These are phyloP conservation scores for Diophrys sp. DNA, from an alignment of 73 alveolate species.

Conservation along the genomic window DNA sequence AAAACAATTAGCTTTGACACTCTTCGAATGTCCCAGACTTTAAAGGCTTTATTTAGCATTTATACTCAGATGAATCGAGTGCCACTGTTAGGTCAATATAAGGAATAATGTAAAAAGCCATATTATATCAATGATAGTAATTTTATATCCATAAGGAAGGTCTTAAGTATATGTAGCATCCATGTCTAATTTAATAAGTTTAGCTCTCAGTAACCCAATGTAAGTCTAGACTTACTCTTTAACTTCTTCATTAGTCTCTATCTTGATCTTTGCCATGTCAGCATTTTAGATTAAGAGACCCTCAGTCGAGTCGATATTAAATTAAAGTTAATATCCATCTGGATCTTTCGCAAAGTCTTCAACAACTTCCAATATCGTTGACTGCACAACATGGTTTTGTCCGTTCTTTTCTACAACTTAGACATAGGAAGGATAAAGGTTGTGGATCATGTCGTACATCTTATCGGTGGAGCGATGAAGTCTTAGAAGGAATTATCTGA, in stretches of 20 bases:
- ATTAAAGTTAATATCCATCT: neutral
- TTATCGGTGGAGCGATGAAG: neutral
- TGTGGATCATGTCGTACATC: neutral
- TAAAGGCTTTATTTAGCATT: too few species aligned
- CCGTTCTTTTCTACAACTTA: neutral
- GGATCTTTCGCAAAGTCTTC: neutral
- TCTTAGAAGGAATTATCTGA: neutral
- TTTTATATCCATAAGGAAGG: neutral
- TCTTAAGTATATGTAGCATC: too few species aligned
- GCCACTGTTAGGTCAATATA: too few species aligned
- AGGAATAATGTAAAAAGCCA: too few species aligned
- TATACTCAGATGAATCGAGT: too few species aligned
- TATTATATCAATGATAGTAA: too few species aligned
- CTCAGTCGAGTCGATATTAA: neutral
- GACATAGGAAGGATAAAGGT: neutral
- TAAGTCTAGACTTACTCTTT: neutral
- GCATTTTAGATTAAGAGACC: neutral
- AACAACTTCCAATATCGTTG: neutral
- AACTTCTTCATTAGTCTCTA: neutral
- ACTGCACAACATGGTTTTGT: neutral
- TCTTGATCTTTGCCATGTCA: neutral
- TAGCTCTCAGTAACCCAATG: neutral
- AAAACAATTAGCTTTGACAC: too few species aligned
- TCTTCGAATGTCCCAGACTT: too few species aligned
- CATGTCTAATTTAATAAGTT: neutral